Evolutionary conservation across 1,284 basidiomycete genomes (phyloP), one percentile per base, ranked within the genome.

Genomic region (Filobasidium uniguttulatum): DNA sequence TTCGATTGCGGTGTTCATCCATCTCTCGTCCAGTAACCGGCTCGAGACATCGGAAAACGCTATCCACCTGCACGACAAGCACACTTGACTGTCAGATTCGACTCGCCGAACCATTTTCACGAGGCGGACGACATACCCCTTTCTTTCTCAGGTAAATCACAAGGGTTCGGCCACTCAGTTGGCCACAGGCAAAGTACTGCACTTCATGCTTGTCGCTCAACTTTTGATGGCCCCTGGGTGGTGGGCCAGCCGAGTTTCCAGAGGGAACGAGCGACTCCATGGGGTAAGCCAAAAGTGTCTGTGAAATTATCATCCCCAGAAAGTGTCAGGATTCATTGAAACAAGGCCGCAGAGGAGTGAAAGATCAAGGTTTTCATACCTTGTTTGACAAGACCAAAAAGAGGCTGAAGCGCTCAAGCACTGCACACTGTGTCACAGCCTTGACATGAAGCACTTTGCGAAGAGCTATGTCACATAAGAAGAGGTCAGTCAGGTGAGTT

Each of bases 61-160:
- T 89, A 59, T 94, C 87, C 52, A 83, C 71, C 77, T 81, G 55
- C 31, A 25, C n/a, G n/a, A n/a, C n/a, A n/a, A n/a, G n/a, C n/a
- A n/a, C n/a, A n/a, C n/a, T 17, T 26, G n/a, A n/a, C n/a, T n/a
- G n/a, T 46, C 3, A 31, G 15, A 19, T 20, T 46, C 35, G 34
- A 31, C 22, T 34, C 31, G n/a, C 31, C 10, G n/a, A 34, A 10
- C 31, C 10, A 34, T 10, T n/a, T 34, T n/a, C n/a, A n/a, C n/a
- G n/a, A n/a, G n/a, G n/a, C n/a, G n/a, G n/a, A 36, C 33, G 2
- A 71, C 79, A 60, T 69, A 90, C 86, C 52, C 88, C 86, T 71
- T 84, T 90, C 71, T 84, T 86, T 75, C 90, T 93, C 81, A 91
- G 91, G 68, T 90, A 96, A 49, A 94, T 82, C 7, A 98, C 83